A percentile compares a stretch with the other conserved stretches of the same genome.
phyloP scores from a whole-genome alignment of 1,284 basidiomycete genomes.

The Trametes sp. region DNA sequence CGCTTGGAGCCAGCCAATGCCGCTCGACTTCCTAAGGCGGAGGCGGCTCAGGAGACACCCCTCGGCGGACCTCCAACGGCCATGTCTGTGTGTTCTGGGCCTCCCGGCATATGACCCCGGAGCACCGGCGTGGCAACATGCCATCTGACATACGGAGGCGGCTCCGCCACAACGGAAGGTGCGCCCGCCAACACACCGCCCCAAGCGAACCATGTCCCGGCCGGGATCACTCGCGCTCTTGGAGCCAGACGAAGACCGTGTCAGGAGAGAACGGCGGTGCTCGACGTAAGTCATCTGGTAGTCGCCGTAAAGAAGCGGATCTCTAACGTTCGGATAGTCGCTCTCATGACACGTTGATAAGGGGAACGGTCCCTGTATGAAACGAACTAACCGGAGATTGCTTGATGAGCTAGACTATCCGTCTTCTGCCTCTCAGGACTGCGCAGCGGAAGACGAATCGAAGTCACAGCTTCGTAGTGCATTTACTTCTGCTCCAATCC shows the following conservation, averaged over 20 bases:
- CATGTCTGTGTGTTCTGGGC: constrained; percentile 14
- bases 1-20: constrained; percentile 8
- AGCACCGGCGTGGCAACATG: constrained; percentile 19
- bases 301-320: too few relatives aligned
- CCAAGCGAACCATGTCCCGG: constrained; percentile 12
- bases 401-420: too few relatives aligned
- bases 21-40: constrained; percentile 24
- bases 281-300: background rate
- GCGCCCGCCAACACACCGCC: background rate
- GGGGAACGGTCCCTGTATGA: background rate
- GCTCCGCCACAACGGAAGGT: constrained; percentile 13
- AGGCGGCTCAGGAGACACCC: constrained; percentile 23
- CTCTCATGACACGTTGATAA: background rate
- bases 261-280: background rate
- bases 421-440: too few relatives aligned
- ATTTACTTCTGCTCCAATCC: too few relatives aligned
- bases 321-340: background rate
- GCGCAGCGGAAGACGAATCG: too few relatives aligned
- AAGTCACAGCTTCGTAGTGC: too few relatives aligned
- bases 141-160: constrained; percentile 23
- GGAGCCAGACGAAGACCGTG: background rate
- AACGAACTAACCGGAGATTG: background rate
- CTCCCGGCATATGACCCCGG: constrained; percentile 23
- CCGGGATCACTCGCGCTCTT: background rate
- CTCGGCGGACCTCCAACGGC: constrained; percentile 15